Percentiles rank a stretch among this genome's conserved stretches.
Conservation (phyloP, 2,329 filamentous ascomycete species). For the Aspergillus pseudoterreus region DNA sequence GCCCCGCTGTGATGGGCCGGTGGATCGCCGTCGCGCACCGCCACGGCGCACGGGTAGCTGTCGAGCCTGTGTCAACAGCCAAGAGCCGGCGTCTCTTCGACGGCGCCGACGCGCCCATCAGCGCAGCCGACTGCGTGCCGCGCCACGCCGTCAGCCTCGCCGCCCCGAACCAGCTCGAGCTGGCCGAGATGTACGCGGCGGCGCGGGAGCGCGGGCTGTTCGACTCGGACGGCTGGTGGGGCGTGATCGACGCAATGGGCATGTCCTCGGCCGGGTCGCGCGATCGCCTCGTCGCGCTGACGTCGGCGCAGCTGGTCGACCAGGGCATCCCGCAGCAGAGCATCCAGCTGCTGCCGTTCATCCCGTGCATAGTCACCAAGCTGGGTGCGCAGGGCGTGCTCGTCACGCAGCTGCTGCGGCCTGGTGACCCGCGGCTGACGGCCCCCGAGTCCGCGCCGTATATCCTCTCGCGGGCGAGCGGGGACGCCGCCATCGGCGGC, state of each 20-base stretch:
- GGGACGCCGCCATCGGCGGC: conserved; percentile 64
- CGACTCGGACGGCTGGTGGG: conserved; percentile 71
- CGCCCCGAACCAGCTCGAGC: conserved; percentile 80
- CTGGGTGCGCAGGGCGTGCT: conserved; percentile 73
- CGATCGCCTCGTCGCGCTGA: conserved; percentile 67
- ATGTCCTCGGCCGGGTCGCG: conserved; percentile 65
- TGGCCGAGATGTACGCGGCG: conserved; percentile 71
- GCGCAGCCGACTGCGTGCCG: conserved; percentile 52
- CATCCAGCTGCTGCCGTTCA: conserved; percentile 81
- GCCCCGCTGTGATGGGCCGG: conserved; percentile 58
- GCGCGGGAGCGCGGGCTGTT: conserved; percentile 67
- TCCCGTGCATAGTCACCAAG: conserved; percentile 81
- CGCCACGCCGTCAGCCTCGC: conserved; percentile 64
- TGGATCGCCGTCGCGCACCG: conserved; percentile 64
- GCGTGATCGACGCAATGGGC: conserved; percentile 72
- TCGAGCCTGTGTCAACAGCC: conserved; percentile 82
- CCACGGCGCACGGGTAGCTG: conserved; percentile 61
- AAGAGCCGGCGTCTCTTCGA: conserved; percentile 71
- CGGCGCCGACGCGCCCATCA: conserved; percentile 25
- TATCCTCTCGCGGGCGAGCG: conserved; percentile 62
- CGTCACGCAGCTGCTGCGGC: conserved; percentile 65
- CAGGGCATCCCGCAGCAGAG: conserved; percentile 77
- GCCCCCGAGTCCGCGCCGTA: conserved; percentile 62
- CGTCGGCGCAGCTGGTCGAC: conserved; percentile 65
- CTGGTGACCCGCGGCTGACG: conserved; percentile 64